Evolutionary conservation across 768 basidiomycete species (phyloP), one percentile per base, ranked within the genome.

Genomic region (Boletus pseudo-olivaceus): DNA sequence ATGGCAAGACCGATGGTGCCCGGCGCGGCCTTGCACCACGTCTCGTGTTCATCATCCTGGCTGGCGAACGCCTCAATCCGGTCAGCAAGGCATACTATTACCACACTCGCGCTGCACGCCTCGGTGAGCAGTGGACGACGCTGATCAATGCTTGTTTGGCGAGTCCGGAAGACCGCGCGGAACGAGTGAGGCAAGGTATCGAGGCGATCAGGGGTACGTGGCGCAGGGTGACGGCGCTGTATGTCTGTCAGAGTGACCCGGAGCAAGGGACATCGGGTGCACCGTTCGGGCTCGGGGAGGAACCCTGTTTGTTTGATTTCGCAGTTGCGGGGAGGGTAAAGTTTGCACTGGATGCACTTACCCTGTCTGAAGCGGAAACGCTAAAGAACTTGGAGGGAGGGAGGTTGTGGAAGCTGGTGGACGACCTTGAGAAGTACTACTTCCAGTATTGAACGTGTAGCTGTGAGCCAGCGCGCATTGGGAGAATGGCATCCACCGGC

Each of bases 61-160:
- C 59, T 0, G 58, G 61, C 30, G 55, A 61, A 15, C 59, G 65
- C 37, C 61, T 80, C 26, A 69, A 65, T 42, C 63, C 69, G 1
- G 53, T 51, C 35, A 76, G 76, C 62, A 56, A 65, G 55, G 67
- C 54, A 9, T 76, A 75, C 58, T 83, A 78, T 61, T 63, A 73
- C 30, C 58, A 55, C 7, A 78, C 75, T 1, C 65, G 76, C 17
- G 66, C 68, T 29, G 54, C 47, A 5, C 45, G 40, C 2, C 72
- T 73, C 42, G 77, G 78, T 0, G 62, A 64, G 35, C 58, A 75
- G 47, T 77, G 79, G 61, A 70, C 74, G 35, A 44, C 74, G 19
- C 50, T 65, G 4, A 58, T 55, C 15, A 49, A 39, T 14, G 54
- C 41, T 60, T 56, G 50, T 20, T 65, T 12, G 65, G 71, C 37